Percentiles rank a stretch among this genome's conserved stretches.
phyloP scores from a whole-genome alignment of 2,329 filamentous ascomycete species.

The Ceratocystiopsis sp. region DNA sequence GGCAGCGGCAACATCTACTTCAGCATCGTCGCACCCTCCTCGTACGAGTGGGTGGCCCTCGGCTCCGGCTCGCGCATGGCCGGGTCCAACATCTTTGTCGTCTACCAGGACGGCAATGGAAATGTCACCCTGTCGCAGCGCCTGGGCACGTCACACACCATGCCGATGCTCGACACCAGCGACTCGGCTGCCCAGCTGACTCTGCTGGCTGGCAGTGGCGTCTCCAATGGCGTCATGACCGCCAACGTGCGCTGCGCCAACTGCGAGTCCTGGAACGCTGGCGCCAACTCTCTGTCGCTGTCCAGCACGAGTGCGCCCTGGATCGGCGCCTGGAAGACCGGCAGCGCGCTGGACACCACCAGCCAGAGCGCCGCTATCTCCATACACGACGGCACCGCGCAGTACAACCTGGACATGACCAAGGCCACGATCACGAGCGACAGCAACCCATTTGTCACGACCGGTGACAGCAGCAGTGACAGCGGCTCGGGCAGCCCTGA shows the following conservation, averaged over 20 bases:
- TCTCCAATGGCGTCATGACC: constrained; percentile 32
- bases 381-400: constrained; percentile 27
- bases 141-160: constrained; percentile 25
- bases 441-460: constrained; percentile 32
- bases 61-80: constrained; percentile 39
- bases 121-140: constrained; percentile 48
- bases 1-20: constrained; percentile 41
- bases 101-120: constrained; percentile 39
- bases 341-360: constrained; percentile 26
- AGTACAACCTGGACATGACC: constrained; percentile 31
- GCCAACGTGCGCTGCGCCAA: constrained; percentile 41
- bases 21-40: constrained; percentile 37
- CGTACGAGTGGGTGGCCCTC: constrained; percentile 38
- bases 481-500: constrained; percentile 3
- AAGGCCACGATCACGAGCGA: constrained; percentile 28
- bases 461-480: constrained; percentile 4
- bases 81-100: constrained; percentile 42
- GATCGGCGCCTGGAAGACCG: constrained; percentile 38
- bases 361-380: constrained; percentile 22
- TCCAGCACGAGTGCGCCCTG: constrained; percentile 24
- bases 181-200: constrained; percentile 25
- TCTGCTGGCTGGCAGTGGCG: constrained; percentile 41
- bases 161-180: constrained; percentile 28
- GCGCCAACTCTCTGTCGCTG: constrained; percentile 22
- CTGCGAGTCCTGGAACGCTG: constrained; percentile 30